Percentiles rank a stretch among this genome's conserved stretches.
These are phyloP conservation scores for Lodderomyces parapsilosis DNA, from an alignment of 1,139 yeast species.

Conservation along the genomic window DNA sequence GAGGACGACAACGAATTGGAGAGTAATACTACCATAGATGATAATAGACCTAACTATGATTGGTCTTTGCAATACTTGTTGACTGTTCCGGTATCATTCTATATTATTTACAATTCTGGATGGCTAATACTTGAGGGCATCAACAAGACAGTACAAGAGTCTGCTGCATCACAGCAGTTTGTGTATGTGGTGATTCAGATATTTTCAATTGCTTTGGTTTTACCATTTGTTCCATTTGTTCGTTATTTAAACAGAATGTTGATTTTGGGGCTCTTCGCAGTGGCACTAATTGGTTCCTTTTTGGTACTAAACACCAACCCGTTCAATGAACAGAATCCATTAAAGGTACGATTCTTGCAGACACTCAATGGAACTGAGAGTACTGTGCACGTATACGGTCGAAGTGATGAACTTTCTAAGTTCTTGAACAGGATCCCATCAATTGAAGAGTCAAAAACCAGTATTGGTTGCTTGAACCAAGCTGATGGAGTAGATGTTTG, in stretches of 20 bases:
- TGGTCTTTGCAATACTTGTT: slow-evolving; percentile 76
- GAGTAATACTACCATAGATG: slow-evolving; percentile 11
- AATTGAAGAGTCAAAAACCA: slow-evolving; percentile 34
- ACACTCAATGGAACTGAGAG: slow-evolving; percentile 40
- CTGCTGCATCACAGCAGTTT: slow-evolving; percentile 41
- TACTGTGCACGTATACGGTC: slow-evolving; percentile 49
- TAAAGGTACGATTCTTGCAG: slow-evolving; percentile 70
- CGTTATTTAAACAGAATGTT: slow-evolving; percentile 63
- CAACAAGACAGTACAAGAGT: slow-evolving; percentile 70
- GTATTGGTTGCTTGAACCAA: slow-evolving; percentile 32
- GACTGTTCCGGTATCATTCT: slow-evolving; percentile 64
- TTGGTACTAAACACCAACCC: slow-evolving; percentile 45
- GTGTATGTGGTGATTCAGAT: slow-evolving; percentile 45
- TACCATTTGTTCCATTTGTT: slow-evolving; percentile 68
- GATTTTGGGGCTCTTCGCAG: slow-evolving; percentile 30
- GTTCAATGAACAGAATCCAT: slow-evolving; percentile 57
- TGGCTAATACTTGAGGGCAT: slow-evolving; percentile 60
- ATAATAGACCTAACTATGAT: slow-evolving; percentile 59
- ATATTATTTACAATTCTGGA: slow-evolving; percentile 50
- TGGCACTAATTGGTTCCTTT: slow-evolving; percentile 36
- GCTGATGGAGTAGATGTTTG: slow-evolving; percentile 54
- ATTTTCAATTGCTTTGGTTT: slow-evolving; percentile 40
- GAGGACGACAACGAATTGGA: slow-evolving; percentile 17
- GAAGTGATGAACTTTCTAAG: slow-evolving; percentile 42
- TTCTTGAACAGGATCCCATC: slow-evolving; percentile 64